Evolutionary conservation across 352 stramenopile genomes (phyloP), one percentile per base, ranked within the genome.

Genomic region (Phytophthora lateralis): DNA sequence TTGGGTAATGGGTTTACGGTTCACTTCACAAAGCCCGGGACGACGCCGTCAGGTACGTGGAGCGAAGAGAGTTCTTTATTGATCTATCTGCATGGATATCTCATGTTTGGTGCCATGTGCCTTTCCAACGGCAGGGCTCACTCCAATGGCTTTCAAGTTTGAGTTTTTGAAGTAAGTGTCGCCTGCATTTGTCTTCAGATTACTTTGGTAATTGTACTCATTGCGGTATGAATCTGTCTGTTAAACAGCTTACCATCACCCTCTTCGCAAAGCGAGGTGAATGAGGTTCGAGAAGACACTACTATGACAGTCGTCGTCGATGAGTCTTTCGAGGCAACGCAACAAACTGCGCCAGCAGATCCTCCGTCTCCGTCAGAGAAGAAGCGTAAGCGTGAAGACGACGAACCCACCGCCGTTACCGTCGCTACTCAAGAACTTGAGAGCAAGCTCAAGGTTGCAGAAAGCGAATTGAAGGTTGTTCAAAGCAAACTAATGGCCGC

Each of bases 1-100:
- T 39, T 93, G 14, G 42, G 55, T 32, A 60, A 65, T 1, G 84
- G 82, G 21, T 68, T 63, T 60, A 91, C 80, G 1, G 55, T 93
- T 21, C 84, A 93, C 54, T 90, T 93, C 30, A 90, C 82, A 4
- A 86, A 77, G 20, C 84, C 84, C 39, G 82, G 80, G 10, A 55
- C 79, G 11, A 62, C 66, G 27, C 55, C 63, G 10, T 32, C 66
- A 73, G 62, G 55, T 75, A 62, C 29, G 35, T 41, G 10, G 10
- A 9, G 5, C n/a, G 10, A 48, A 6, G 12, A 14, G 10, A 18
- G 27, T 12, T 42, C 26, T 44, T 17, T 30, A 38, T 42, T 30
- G 21, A 21, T 18, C 7, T 44, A 14, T 21, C 12, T 48, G n/a
- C 29, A 17, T 21, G 35, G 6, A 41, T 18, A 14, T 3, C 55